phyloP scores from a whole-genome alignment of 192 early-diverging fungal species.

The Linnemannia elongata region DNA sequence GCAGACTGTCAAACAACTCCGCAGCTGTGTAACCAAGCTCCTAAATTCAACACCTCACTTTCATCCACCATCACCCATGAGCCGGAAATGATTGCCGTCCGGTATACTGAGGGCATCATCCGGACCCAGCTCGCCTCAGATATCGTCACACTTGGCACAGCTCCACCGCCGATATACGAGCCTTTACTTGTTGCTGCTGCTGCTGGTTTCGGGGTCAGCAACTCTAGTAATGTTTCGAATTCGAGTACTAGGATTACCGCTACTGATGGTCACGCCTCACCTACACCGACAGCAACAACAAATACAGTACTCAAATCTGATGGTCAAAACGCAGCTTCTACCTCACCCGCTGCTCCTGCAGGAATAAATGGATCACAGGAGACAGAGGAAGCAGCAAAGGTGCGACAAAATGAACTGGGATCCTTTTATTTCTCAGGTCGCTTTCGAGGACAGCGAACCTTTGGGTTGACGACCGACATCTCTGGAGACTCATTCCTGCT shows the following conservation, averaged over 20 bases:
- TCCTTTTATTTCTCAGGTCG: background rate
- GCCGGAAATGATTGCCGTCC: conserved; percentile 17
- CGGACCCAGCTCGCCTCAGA: conserved; percentile 29
- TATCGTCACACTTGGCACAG: conserved; percentile 13
- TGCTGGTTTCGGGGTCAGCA: background rate
- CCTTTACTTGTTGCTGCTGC: background rate
- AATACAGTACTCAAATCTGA: background rate
- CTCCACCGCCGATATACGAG: background rate
- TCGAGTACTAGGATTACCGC: background rate
- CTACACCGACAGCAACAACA: background rate
- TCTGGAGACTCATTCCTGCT: conserved; percentile 35
- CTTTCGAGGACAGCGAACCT: background rate
- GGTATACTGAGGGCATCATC: conserved; percentile 41
- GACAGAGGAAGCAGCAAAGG: background rate
- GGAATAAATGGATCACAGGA: background rate
- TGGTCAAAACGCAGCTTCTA: background rate
- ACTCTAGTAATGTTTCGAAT: background rate
- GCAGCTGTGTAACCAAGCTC: conserved; percentile 18
- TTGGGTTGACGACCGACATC: conserved; percentile 36
- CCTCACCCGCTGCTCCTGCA: background rate
- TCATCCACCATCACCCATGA: conserved; percentile 18
- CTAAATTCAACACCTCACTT: conserved; percentile 26
- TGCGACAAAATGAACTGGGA: background rate
- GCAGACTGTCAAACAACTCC: background rate
- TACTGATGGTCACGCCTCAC: background rate